These are phyloP conservation scores for Salix viminalis DNA, from an alignment of 345 rosid species.

Conservation along the genomic window DNA sequence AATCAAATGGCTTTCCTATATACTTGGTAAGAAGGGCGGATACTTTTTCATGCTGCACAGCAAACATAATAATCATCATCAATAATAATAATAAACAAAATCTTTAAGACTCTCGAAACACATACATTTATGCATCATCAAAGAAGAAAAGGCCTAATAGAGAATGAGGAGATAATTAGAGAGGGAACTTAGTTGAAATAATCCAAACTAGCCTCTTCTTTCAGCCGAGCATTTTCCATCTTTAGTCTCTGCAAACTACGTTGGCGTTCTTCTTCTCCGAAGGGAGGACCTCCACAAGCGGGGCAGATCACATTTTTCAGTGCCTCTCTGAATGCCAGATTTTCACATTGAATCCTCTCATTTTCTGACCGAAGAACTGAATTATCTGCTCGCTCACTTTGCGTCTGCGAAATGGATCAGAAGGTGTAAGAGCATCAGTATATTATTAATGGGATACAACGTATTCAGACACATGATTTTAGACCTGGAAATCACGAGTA, in stretches of 20 bases:
- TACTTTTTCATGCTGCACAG: constrained; percentile 41
- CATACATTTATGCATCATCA: background rate
- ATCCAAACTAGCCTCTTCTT: constrained; percentile 41
- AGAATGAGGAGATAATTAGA: background rate
- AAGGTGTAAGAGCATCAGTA: background rate
- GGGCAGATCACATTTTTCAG: constrained; percentile 55
- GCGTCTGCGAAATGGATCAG: constrained; percentile 37
- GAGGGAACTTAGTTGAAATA: background rate
- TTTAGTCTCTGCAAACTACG: constrained; percentile 35
- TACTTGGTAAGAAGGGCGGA: constrained; percentile 31
- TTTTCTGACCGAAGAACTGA: constrained; percentile 53
- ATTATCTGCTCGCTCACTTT: constrained; percentile 46
- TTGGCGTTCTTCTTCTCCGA: constrained; percentile 43
- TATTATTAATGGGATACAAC: background rate
- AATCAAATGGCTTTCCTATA: constrained; percentile 29
- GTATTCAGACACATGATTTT: background rate
- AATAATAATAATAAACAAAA: background rate
- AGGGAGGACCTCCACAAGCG: constrained; percentile 63
- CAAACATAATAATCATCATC: background rate
- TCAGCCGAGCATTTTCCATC: constrained; percentile 42
- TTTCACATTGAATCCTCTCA: constrained; percentile 48
- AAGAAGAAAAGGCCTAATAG: background rate
- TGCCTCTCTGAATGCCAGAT: constrained; percentile 44
- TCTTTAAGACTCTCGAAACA: background rate
- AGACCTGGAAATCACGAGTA: background rate